These are phyloP conservation scores for Globisporangium nagaii DNA, from an alignment of 352 stramenopile genomes.

Conservation along the genomic window DNA sequence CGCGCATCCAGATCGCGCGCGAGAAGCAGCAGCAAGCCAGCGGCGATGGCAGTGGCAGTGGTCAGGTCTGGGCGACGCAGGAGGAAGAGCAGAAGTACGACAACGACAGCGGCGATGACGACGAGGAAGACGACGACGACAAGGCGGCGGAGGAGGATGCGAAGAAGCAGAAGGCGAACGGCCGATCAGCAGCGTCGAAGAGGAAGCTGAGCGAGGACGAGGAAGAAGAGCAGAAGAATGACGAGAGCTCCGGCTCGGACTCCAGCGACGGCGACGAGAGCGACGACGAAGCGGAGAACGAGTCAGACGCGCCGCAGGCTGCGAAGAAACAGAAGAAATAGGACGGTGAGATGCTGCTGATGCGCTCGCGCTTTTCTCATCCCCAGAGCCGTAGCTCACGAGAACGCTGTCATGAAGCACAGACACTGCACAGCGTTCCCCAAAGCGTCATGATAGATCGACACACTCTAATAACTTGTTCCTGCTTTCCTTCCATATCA, in stretches of 20 bases:
- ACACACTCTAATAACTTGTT: too few relatives aligned
- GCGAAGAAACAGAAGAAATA: constrained; percentile 21
- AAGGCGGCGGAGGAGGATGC: constrained; percentile 8
- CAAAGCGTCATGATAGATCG: neutral
- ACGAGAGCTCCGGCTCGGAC: constrained; percentile 8
- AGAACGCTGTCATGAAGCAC: too few relatives aligned
- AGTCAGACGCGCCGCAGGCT: constrained; percentile 6
- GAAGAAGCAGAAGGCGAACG: constrained; percentile 21
- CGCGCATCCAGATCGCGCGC: constrained; percentile 92
- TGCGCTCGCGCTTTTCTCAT: too few relatives aligned
- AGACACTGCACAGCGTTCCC: too few relatives aligned
- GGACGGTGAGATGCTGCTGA: too few relatives aligned
- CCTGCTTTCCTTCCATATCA: constrained; percentile 9
- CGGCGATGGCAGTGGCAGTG: neutral
- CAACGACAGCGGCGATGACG: constrained; percentile 27
- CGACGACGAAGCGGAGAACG: constrained; percentile 13
- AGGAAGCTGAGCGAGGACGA: constrained; percentile 17
- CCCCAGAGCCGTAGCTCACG: too few relatives aligned
- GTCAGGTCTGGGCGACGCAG: constrained; percentile 50
- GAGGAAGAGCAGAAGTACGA: constrained; percentile 62
- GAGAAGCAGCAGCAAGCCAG: constrained; percentile 49
- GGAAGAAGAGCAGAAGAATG: constrained; percentile 20
- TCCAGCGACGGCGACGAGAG: too few relatives aligned
- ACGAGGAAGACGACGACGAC: constrained; percentile 27
- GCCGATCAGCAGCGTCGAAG: constrained; percentile 9